Evolutionary conservation across 257 asterid species (phyloP), one percentile per base, ranked within the genome.

Genomic region (Fraxinus quadrangulata): DNA sequence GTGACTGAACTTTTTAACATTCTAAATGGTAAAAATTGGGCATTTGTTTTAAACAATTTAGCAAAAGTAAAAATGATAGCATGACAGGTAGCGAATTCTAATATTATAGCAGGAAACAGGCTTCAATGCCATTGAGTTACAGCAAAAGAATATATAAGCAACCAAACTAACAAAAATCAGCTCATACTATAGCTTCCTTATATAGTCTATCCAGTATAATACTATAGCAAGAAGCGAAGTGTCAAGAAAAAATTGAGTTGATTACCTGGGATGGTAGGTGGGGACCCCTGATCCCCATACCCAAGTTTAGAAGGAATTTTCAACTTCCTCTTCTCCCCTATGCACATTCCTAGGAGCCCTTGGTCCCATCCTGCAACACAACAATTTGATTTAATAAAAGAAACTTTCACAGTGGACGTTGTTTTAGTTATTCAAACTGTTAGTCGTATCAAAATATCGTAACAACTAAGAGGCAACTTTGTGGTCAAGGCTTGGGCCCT

Each of bases 241-340:
- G 40, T 54, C 37, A 34, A 56, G 54, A 5, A 17, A 72, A 49
- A 7, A 37, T 6, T 36, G 37, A 54, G 71, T 70, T 71, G 26
- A 77, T 78, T 85, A 96, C 99, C 99, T 83, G 99, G 99, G 84
- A 96, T 96, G 65, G 86, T 87, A 63, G 99, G 99, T 23, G 99
- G 99, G 77, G 97, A 84, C 19, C 99, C 99, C 73, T 87, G 91
- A 0, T 93, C 99, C 3, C 99, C 99, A 70, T 96, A 96, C 80
- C 97, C 99, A 42, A 93, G 97, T 86, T 92, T 93, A 68, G 99
- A 83, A 42, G 99, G 99, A 71, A 96, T 96, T 80, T 89, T 90
- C 90, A 93, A 83, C 90, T 93, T 96, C 45, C 99, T 81, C 86
- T 92, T 93, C 90, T 96, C 99, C 34, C 98, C 98, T 67, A 96